Evolutionary conservation across 2,329 filamentous ascomycete species (phyloP), one percentile per base, ranked within the genome.

Genomic region (Fusarium torulosum): DNA sequence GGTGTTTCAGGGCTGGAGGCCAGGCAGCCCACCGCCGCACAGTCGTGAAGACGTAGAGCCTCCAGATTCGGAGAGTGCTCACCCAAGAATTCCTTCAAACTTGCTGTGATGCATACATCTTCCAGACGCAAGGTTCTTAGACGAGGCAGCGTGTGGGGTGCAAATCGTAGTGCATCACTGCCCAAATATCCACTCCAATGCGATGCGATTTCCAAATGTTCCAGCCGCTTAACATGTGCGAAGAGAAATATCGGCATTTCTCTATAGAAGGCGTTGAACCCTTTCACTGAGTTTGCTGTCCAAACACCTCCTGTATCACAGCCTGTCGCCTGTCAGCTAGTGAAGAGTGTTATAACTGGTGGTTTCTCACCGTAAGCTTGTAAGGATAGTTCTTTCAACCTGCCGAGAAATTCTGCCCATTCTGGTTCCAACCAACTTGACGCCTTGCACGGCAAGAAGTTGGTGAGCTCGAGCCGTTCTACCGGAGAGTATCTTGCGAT

Each of bases 381-480:
- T 17, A 64, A 33, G 2, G 10, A 23, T 5, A 63, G 14, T 4
- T 14, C 27, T 23, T 53, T 52, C 20, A 64, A 7, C 4, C 37
- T 11, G 2, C 42, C 42, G 9, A 63, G 4, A 44, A 58, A 58
- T 5, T 35, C 14, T 3, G 37, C 37, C 58, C 52, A 64, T 21
- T 49, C 41, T 6, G 41, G 17, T 4, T 25, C 20, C n/a, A 27
- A 13, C 61, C 52, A 64, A 11, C 29, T 49, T 10, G 58, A 63
- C 11, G 52, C 31, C 33, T 47, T 63, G 19, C 43, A 33, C 5
- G 58, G 61, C 11, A 64, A 23, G 19, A 64, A 49, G 8, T 49
- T 23, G 25, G 57, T 17, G 14, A 63, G 1, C 21, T 51, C 41
- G 10, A 64, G 25, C 10, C 29, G 20, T 15, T 47, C 19, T 15